A percentile compares a stretch with the other conserved stretches of the same genome.
These are phyloP conservation scores for Lactuca saligna DNA, from an alignment of 129 eudicot species.

Conservation along the genomic window DNA sequence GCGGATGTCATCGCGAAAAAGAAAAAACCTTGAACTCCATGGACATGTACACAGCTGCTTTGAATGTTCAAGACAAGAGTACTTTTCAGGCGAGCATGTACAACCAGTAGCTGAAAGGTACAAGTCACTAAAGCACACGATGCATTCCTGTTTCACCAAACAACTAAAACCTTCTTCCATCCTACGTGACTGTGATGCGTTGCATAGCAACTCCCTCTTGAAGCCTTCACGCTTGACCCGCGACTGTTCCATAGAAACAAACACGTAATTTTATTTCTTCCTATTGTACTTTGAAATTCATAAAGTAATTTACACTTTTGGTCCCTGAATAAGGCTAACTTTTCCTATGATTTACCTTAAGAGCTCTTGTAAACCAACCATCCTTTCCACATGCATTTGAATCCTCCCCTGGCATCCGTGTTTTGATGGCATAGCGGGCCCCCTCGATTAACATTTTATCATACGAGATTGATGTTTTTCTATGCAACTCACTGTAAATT, in stretches of 20 bases:
- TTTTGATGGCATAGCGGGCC: conserved; percentile 54
- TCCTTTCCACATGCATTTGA: conserved; percentile 48
- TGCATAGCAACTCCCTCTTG: conserved; percentile 55
- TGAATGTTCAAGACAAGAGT: conserved; percentile 69
- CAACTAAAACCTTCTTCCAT: conserved; percentile 53
- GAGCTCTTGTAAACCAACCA: conserved; percentile 56
- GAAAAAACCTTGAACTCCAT: conserved; percentile 50
- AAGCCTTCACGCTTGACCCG: conserved; percentile 41
- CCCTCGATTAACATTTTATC: conserved; percentile 66
- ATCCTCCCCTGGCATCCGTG: conserved; percentile 14
- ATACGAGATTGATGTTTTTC: conserved; percentile 68
- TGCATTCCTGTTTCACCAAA: conserved; percentile 56
- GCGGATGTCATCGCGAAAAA: conserved; percentile 42
- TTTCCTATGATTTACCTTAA: conserved; percentile 44
- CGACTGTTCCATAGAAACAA: conserved; percentile 32
- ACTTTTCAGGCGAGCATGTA: conserved; percentile 60
- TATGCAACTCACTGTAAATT: conserved; percentile 45
- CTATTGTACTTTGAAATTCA: too few species aligned
- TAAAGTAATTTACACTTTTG: neutral
- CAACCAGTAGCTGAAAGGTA: conserved; percentile 74
- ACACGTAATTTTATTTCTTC: neutral
- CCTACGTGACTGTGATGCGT: conserved; percentile 29
- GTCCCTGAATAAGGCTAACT: neutral
- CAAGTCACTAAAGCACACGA: conserved; percentile 56
- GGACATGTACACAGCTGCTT: conserved; percentile 67